phyloP scores from a whole-genome alignment of 164 flowering plant species.

The Kalanchoe fedtschenkoi region DNA sequence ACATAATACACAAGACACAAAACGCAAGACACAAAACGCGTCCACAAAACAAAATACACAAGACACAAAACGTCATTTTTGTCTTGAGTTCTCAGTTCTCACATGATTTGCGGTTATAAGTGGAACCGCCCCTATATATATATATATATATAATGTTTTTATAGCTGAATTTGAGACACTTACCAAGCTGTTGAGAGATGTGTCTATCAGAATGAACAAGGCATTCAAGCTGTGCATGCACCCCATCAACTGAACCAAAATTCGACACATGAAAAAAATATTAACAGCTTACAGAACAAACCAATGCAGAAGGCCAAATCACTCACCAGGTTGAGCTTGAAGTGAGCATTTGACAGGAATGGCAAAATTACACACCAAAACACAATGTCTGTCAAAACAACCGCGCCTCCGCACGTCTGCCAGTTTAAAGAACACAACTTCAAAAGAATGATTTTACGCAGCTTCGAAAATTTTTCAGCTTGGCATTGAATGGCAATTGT shows the following conservation, averaged over 20 bases:
- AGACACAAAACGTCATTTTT: too few relatives aligned
- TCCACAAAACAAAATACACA: too few relatives aligned
- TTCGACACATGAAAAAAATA: not conserved
- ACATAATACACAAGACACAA: too few relatives aligned
- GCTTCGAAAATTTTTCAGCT: not conserved
- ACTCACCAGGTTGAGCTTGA: conserved; percentile 42
- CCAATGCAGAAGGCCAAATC: not conserved
- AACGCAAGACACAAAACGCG: too few relatives aligned
- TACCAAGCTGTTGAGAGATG: conserved; percentile 49
- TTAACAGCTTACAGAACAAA: not conserved
- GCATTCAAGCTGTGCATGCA: conserved; percentile 58
- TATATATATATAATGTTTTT: too few relatives aligned
- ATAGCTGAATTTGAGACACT: conserved; percentile 18
- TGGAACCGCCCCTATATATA: too few relatives aligned
- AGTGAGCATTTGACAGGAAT: conserved; percentile 28
- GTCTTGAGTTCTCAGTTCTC: too few relatives aligned
- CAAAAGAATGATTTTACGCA: not conserved
- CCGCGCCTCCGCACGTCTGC: conserved; percentile 84
- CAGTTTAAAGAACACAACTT: not conserved
- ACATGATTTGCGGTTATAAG: too few relatives aligned
- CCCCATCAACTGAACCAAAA: conserved; percentile 46
- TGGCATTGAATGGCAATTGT: not conserved
- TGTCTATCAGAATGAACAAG: conserved; percentile 46
- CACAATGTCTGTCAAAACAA: conserved; percentile 67
- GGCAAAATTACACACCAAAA: conserved; percentile 78